Evolutionary conservation across 768 basidiomycete species (phyloP).

Genomic region (Rhodosporidiobolus odoratus): DNA sequence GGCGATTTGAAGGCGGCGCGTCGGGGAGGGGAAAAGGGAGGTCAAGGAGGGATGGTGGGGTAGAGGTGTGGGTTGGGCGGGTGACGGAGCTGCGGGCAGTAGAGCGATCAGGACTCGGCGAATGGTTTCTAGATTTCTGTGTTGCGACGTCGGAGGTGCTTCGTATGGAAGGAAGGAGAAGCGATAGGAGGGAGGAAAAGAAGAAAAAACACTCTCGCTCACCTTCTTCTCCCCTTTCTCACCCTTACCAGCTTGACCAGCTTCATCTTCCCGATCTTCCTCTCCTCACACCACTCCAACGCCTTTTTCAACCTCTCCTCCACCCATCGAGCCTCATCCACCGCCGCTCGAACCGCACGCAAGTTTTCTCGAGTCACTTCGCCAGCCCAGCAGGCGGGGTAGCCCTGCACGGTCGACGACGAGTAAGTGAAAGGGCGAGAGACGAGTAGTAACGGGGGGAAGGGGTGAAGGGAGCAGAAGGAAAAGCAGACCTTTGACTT

Average conservation of each 20-base stretch:
- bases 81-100: not conserved
- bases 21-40: conserved; percentile 24
- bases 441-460: not conserved
- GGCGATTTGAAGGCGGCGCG: conserved; percentile 13
- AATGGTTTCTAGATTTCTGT: no score
- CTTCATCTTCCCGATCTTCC: not conserved
- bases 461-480: no score
- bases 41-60: conserved; percentile 23
- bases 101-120: not conserved
- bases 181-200: no score
- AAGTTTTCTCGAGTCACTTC: not conserved
- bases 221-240: not conserved
- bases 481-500: not conserved
- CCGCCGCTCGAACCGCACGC: not conserved
- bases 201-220: not conserved
- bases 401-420: not conserved
- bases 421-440: not conserved
- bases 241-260: not conserved
- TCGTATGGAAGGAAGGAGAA: not conserved
- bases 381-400: conserved; percentile 25
- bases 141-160: no score
- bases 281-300: conserved; percentile 11
- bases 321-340: conserved; percentile 30
- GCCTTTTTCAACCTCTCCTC: conserved; percentile 6
- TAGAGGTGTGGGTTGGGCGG: conserved; percentile 12